Percentiles rank a stretch among this genome's conserved stretches.
Conservation (phyloP, 345 rosid genomes). For the Linum trigynum region DNA sequence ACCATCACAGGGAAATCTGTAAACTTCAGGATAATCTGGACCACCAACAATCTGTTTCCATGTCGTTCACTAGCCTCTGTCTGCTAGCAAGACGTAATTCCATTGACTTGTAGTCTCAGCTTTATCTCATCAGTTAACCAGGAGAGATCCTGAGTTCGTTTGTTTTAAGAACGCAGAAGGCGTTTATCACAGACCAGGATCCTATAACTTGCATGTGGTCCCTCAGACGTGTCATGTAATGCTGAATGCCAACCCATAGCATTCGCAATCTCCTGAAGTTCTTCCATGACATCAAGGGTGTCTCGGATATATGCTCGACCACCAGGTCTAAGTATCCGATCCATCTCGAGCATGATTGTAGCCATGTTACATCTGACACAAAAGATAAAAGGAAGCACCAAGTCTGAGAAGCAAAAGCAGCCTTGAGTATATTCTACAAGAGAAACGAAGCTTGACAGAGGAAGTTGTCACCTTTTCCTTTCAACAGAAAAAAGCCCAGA, state of each 20-base stretch:
- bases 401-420: background rate
- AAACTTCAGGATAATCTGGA: too few relatives aligned
- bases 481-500: conserved; percentile 86
- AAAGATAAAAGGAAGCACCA: background rate
- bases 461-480: conserved; percentile 52
- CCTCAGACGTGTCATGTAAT: conserved; percentile 78
- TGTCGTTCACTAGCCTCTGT: too few relatives aligned
- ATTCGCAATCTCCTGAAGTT: conserved; percentile 62
- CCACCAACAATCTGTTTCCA: too few relatives aligned
- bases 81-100: too few relatives aligned
- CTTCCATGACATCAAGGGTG: conserved; percentile 57
- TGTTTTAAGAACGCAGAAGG: conserved; percentile 31
- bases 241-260: conserved; percentile 73
- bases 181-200: conserved; percentile 67
- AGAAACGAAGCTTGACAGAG: background rate
- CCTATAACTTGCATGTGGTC: conserved; percentile 91
- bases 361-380: conserved; percentile 73
- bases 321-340: conserved; percentile 90
- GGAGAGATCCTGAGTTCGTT: background rate
- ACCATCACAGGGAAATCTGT: too few relatives aligned
- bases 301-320: conserved; percentile 85
- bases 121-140: too few relatives aligned
- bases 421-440: background rate
- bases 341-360: conserved; percentile 94
- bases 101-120: too few relatives aligned